Base-by-base conservation (phyloP, 108 stramenopile species). In the Hondaea fermentalgiana region DNA sequence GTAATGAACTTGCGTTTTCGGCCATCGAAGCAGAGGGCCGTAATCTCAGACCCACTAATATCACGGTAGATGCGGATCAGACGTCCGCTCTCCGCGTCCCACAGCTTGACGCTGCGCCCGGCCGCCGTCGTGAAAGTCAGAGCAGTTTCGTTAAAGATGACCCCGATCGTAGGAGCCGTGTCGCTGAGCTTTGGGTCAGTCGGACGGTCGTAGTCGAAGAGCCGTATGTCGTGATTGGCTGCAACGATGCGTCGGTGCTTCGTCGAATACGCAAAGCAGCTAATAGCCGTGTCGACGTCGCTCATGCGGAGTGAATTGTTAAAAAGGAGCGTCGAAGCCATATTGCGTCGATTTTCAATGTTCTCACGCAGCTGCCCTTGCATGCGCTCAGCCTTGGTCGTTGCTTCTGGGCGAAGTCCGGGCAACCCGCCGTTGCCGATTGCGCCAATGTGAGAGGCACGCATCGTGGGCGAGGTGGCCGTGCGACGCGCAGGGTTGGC, bases 191-290 rank as follows among this genome's bases (percentile, higher is more conserved):
- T 89, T 53, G 93, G 92, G 44, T 88, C 89, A 23, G 89, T 91
- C 43, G 64, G 87, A n/a, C 92, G 91, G 42, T 91, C 72, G 87
- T 94, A 92, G 59, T 94, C 93, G 59, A 94, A 94, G 72, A 91
- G 90, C 55, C 90, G 87, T 5, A 94, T 57, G 55, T 88, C 89
- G 89, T 93, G 93, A 3, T 91, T 92, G 5, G 89, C 92, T 6
- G 91, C 92, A 51, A 93, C 55, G 25, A 94, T 69, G 14, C 93
- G 25, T 16, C 88, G 87, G 19, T 93, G 91, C 29, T 92, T 59
- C 6, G 59, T 43, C 21, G 87, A 83, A 45, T 83, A 83, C 4
- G 76, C 51, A 83, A 83, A 83, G 28, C 76, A 83, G 51, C 76
- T 83, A 12, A 83, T 47, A 3, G 49, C 76, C 23, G 45, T 53